phyloP scores from a whole-genome alignment of 2,329 filamentous ascomycete species.

The Cyphellophora attinorum region DNA sequence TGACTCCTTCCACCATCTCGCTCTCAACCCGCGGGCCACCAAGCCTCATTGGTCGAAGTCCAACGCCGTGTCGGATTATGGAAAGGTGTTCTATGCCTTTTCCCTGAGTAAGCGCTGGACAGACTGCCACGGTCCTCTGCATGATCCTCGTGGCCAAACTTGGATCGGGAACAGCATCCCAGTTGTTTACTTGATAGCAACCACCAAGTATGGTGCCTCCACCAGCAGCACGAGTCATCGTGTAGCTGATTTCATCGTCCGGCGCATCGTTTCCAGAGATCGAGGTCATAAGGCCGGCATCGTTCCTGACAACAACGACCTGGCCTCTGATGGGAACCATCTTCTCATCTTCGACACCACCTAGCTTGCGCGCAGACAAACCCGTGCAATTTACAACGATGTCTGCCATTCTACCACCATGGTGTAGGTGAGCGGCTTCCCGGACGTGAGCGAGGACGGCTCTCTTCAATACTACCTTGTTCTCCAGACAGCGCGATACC shows the following conservation, averaged over 20 bases:
- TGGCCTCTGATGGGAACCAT: constrained; percentile 75
- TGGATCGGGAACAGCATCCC: constrained; percentile 69
- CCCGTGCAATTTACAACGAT: constrained; percentile 81
- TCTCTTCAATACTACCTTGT: constrained; percentile 60
- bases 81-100: constrained; percentile 64
- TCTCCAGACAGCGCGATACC: constrained; percentile 64
- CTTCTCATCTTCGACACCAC: constrained; percentile 66
- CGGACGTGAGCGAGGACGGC: constrained; percentile 58
- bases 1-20: constrained; percentile 54
- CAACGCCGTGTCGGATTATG: constrained; percentile 73
- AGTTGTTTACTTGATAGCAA: constrained; percentile 68
- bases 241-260: constrained; percentile 62
- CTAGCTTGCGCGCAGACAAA: constrained; percentile 62
- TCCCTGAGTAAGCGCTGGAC: constrained; percentile 55
- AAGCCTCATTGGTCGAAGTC: constrained; percentile 64
- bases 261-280: constrained; percentile 66
- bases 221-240: constrained; percentile 69
- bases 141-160: constrained; percentile 77
- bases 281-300: constrained; percentile 59
- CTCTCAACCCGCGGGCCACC: constrained; percentile 68
- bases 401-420: constrained; percentile 49
- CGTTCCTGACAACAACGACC: constrained; percentile 73
- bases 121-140: constrained; percentile 59
- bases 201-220: constrained; percentile 84
- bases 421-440: constrained; percentile 61